Conservation (phyloP, 441 rosid species). For the Adansonia madagascariensis region DNA sequence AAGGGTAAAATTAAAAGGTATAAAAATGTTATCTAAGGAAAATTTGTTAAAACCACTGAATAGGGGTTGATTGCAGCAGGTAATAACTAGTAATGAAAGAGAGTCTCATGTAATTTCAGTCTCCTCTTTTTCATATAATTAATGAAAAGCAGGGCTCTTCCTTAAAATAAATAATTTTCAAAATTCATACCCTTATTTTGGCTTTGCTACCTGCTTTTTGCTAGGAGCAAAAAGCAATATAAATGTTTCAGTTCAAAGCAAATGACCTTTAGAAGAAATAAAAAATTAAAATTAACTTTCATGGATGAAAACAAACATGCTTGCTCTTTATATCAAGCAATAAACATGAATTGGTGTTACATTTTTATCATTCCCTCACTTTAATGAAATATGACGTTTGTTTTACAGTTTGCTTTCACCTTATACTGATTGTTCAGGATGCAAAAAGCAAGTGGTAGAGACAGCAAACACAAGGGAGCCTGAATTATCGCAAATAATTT, state of each 20-base stretch:
- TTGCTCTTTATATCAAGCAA: neutral
- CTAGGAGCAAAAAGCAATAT: no score
- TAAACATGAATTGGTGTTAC: neutral
- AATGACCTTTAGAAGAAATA: no score
- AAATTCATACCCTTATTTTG: no score
- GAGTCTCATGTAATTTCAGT: no score
- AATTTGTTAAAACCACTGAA: constrained; percentile 2
- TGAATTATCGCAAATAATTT: neutral
- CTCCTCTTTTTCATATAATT: no score
- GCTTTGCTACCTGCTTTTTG: no score
- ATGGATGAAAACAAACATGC: no score
- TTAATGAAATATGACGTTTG: neutral
- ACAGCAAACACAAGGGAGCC: neutral
- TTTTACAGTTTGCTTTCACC: neutral
- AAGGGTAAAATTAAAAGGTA: neutral
- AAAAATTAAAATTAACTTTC: no score
- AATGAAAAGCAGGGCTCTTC: no score
- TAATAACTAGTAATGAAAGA: neutral
- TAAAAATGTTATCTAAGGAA: neutral
- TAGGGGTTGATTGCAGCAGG: neutral
- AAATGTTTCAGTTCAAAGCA: no score
- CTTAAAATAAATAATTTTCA: no score
- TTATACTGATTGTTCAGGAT: neutral
- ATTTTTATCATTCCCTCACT: neutral
- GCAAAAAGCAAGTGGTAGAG: neutral